phyloP scores from a whole-genome alignment of 345 rosid species.

The Eucalyptus pauciflora region DNA sequence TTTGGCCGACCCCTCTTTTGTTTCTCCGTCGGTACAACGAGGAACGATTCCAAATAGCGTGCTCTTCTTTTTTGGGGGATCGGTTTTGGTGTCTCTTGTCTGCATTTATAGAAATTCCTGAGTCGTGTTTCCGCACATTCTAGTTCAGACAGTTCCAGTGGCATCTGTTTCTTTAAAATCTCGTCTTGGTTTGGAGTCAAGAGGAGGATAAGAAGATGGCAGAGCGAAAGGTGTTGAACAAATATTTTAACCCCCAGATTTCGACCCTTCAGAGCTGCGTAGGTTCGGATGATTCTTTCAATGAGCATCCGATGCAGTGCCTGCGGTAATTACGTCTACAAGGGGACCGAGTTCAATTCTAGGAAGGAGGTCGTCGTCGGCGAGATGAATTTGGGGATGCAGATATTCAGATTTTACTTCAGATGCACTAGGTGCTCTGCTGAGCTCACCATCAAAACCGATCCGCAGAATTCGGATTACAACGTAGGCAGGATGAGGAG shows the following conservation, averaged over 20 bases:
- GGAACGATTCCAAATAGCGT: not conserved
- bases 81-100: not conserved
- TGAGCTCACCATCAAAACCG: conserved; percentile 71
- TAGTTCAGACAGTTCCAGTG: not conserved
- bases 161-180: not conserved
- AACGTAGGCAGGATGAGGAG: conserved; percentile 78
- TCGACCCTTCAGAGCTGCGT: conserved; percentile 70
- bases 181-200: not conserved
- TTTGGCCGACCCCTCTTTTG: not conserved
- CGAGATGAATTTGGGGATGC: too few species aligned
- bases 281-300: conserved; percentile 86
- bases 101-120: not conserved
- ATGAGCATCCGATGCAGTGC: conserved; percentile 88
- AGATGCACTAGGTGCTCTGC: conserved; percentile 94
- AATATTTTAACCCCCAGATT: conserved; percentile 89
- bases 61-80: not conserved
- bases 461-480: conserved; percentile 86
- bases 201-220: conserved; percentile 23
- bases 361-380: conserved; percentile 53
- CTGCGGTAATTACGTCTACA: conserved; percentile 81
- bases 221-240: conserved; percentile 74
- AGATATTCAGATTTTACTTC: too few species aligned
- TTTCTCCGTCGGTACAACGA: not conserved
- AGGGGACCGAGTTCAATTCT: conserved; percentile 81
- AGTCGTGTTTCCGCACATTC: not conserved